phyloP scores from a whole-genome alignment of 2,329 filamentous ascomycete genomes.

The Aspergillus eucalypticola region DNA sequence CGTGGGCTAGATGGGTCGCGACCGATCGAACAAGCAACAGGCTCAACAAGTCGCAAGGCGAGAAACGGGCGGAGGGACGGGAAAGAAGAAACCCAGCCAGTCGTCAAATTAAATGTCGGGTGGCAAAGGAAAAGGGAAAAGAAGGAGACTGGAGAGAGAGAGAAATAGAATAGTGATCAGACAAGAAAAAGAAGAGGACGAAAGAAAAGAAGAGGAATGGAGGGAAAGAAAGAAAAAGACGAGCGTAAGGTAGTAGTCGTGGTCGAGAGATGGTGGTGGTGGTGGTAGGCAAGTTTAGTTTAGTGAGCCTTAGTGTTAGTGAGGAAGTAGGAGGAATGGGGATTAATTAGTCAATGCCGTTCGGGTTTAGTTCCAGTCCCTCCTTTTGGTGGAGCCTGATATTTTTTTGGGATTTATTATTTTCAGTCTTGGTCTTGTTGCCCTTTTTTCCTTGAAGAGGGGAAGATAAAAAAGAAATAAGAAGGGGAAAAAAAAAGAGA shows the following conservation, averaged over 20 bases:
- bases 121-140: background rate
- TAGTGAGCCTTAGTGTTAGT: conserved; percentile 13
- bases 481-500: too few species aligned
- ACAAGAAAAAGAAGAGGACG: conserved; percentile 12
- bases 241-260: conserved; percentile 6
- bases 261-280: conserved; percentile 4
- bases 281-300: conserved; percentile 13
- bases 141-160: background rate
- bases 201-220: conserved; percentile 16
- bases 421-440: background rate
- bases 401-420: background rate
- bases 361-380: conserved; percentile 1
- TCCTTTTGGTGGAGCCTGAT: background rate
- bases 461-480: too few species aligned
- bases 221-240: conserved; percentile 15
- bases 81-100: conserved; percentile 13
- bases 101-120: conserved; percentile 2
- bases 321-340: conserved; percentile 9
- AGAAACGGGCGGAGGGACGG: conserved; percentile 14
- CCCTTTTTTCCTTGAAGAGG: background rate
- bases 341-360: conserved; percentile 1
- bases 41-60: conserved; percentile 26
- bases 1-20: conserved; percentile 42
- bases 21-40: conserved; percentile 39
- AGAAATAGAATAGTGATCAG: conserved; percentile 14